Evolutionary conservation across 2,329 filamentous ascomycete genomes (phyloP).

Genomic region (Talaromyces sp.): DNA sequence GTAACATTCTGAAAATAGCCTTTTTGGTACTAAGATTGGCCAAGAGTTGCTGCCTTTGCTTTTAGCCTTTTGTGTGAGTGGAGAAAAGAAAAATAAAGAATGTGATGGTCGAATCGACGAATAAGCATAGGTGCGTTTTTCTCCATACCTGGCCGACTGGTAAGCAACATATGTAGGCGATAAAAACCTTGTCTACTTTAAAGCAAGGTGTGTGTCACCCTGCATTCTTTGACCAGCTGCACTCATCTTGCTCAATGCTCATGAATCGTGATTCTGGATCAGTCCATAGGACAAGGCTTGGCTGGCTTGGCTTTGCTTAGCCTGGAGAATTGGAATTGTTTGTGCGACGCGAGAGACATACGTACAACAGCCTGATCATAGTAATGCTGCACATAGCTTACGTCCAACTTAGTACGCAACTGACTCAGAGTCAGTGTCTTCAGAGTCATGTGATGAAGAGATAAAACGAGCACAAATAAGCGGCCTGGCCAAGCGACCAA

Average conservation of each 20-base stretch:
- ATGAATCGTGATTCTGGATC: conserved; percentile 2
- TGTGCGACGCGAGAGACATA: background rate
- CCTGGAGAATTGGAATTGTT: background rate
- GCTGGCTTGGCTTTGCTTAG: conserved; percentile 1
- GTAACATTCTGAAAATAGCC: conserved; percentile 1
- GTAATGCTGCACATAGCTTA: background rate
- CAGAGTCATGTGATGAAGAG: background rate
- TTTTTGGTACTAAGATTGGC: background rate
- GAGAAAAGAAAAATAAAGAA: background rate
- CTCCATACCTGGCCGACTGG: background rate
- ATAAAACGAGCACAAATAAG: conserved; percentile 3
- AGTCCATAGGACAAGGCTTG: background rate
- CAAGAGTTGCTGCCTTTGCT: background rate
- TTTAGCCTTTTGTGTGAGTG: background rate
- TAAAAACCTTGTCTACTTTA: background rate
- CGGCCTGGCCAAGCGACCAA: background rate
- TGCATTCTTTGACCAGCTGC: background rate
- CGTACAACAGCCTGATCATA: background rate
- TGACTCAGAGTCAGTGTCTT: background rate
- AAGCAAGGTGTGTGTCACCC: conserved; percentile 1
- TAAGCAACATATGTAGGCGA: background rate
- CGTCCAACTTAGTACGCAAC: background rate
- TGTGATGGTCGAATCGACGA: background rate
- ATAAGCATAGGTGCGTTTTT: background rate
- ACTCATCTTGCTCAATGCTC: background rate